A percentile compares a stretch with the other conserved stretches of the same genome.
Conservation (phyloP, 1,284 basidiomycete genomes). For the Ceratobasidium sp. region DNA sequence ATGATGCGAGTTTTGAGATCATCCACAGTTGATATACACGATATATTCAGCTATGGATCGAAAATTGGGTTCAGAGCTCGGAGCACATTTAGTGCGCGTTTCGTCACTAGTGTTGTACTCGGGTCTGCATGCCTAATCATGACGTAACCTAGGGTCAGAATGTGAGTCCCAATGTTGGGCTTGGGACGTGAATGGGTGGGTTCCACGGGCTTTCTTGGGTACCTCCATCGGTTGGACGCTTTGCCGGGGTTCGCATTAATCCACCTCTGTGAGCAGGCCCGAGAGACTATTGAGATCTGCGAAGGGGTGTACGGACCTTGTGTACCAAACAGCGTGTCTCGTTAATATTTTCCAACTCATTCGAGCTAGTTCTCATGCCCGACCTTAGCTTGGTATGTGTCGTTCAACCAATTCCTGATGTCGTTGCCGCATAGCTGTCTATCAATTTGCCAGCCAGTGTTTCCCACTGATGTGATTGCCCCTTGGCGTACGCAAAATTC, state of each 20-base stretch:
- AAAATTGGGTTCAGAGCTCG: constrained; percentile 87
- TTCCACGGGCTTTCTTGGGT: constrained; percentile 92
- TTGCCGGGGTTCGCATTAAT: background rate
- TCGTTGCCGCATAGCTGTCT: background rate
- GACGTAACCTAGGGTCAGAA: constrained; percentile 51
- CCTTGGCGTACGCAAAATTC: background rate
- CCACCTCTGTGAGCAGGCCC: constrained; percentile 57
- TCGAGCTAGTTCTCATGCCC: background rate
- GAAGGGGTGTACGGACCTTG: constrained; percentile 65
- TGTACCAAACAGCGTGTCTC: constrained; percentile 14
- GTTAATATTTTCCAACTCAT: background rate
- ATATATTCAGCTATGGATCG: constrained; percentile 71
- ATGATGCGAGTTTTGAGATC: constrained; percentile 87
- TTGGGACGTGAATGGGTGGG: constrained; percentile 85
- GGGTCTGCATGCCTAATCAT: too few species aligned
- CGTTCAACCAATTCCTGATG: background rate
- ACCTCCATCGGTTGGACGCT: constrained; percentile 21
- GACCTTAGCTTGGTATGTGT: background rate
- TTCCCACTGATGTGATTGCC: background rate
- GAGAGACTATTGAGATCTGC: constrained; percentile 72
- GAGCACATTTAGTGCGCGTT: constrained; percentile 77
- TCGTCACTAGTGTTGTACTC: too few species aligned
- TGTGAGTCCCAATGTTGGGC: constrained; percentile 59
- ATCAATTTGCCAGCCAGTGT: too few species aligned
- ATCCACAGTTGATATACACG: constrained; percentile 86